These are phyloP conservation scores for Fusarium hainanense DNA, from an alignment of 2,329 filamentous ascomycete species.

Conservation along the genomic window DNA sequence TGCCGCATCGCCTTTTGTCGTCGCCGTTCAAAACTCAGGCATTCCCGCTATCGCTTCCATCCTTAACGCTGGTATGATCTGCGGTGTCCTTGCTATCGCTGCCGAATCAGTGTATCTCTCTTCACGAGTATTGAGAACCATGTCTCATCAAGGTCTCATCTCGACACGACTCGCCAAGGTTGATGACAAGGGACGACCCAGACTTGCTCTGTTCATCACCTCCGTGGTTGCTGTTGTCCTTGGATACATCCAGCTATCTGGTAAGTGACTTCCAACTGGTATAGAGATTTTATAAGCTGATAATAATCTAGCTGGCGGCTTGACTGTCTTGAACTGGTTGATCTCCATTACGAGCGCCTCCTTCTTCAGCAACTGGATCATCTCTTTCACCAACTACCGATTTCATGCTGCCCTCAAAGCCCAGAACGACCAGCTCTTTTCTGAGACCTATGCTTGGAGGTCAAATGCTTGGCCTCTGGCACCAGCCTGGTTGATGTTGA, in stretches of 20 bases:
- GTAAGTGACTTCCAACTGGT: background rate
- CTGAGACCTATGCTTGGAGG: slow-evolving; percentile 23
- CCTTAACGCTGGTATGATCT: slow-evolving; percentile 40
- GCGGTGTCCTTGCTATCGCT: slow-evolving; percentile 31
- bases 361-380: slow-evolving; percentile 37
- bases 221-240: slow-evolving; percentile 6
- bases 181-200: slow-evolving; percentile 17
- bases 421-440: slow-evolving; percentile 29
- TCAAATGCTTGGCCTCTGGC: slow-evolving; percentile 20
- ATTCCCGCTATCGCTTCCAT: slow-evolving; percentile 31
- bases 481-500: slow-evolving; percentile 18
- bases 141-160: slow-evolving; percentile 27
- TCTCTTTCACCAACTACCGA: slow-evolving; percentile 29
- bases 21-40: slow-evolving; percentile 22
- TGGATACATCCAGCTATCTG: slow-evolving; percentile 24
- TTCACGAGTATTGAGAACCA: slow-evolving; percentile 29
- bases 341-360: slow-evolving; percentile 35
- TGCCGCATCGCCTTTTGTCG: slow-evolving; percentile 34
- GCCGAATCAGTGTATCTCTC: slow-evolving; percentile 30
- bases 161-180: slow-evolving; percentile 13
- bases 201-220: slow-evolving; percentile 21
- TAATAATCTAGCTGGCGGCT: slow-evolving; percentile 2
- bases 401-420: slow-evolving; percentile 29
- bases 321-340: slow-evolving; percentile 28
- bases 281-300: background rate